phyloP scores from a whole-genome alignment of 164 flowering plant genomes.

The Magnolia officinalis region DNA sequence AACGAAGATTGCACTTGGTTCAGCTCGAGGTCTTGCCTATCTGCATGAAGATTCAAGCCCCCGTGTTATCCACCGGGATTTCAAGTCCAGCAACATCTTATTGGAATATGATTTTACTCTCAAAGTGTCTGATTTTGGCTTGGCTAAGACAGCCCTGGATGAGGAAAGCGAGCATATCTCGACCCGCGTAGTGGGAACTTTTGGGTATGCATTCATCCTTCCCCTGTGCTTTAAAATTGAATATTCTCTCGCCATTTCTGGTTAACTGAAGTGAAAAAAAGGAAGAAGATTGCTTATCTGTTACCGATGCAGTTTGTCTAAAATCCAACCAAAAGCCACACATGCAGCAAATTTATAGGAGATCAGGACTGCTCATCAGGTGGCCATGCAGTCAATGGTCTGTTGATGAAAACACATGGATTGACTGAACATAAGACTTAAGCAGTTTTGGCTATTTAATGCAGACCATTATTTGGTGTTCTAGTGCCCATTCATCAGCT shows the following conservation, averaged over 20 bases:
- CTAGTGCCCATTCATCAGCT: too few relatives aligned
- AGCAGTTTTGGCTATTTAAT: too few relatives aligned
- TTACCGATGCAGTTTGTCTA: neutral
- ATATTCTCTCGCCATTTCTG: neutral
- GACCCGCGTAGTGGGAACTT: conserved; percentile 87
- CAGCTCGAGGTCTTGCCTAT: conserved; percentile 96
- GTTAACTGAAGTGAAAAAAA: too few relatives aligned
- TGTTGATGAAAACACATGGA: too few relatives aligned
- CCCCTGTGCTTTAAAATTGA: neutral
- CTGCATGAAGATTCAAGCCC: conserved; percentile 99
- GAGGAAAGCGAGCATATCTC: conserved; percentile 62
- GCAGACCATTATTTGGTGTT: too few relatives aligned
- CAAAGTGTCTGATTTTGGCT: conserved; percentile 95
- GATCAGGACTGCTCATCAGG: too few relatives aligned
- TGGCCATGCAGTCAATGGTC: too few relatives aligned
- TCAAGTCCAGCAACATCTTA: conserved; percentile 90
- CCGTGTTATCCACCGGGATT: conserved; percentile 97
- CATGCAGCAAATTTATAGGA: too few relatives aligned
- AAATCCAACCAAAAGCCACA: neutral
- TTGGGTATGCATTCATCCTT: conserved; percentile 44
- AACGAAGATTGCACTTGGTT: conserved; percentile 93
- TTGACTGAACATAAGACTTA: too few relatives aligned
- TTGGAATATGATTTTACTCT: conserved; percentile 90
- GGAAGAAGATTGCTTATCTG: neutral
- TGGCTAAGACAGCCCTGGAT: conserved; percentile 89